Conservation (phyloP, 805 yeast genomes). For the Maudiozyma turicensis region DNA sequence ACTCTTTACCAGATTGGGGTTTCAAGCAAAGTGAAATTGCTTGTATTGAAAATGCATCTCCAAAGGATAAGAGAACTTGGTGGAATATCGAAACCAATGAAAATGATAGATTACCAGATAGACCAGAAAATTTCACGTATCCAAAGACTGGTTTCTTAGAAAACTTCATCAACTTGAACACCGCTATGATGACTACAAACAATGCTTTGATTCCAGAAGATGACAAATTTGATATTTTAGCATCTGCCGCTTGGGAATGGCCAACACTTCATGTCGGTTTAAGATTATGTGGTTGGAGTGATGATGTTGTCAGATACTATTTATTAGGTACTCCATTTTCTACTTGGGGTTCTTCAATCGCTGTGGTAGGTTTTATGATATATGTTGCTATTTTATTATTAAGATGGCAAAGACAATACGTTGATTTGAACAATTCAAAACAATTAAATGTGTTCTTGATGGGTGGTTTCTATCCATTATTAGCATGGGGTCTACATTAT, state of each 20-base stretch:
- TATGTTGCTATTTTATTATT: constrained; percentile 39
- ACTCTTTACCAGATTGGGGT: constrained; percentile 71
- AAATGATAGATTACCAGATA: constrained; percentile 54
- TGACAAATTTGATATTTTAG: constrained; percentile 62
- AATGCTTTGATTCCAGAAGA: constrained; percentile 72
- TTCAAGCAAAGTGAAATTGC: constrained; percentile 75
- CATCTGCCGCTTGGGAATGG: constrained; percentile 85
- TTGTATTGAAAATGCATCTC: constrained; percentile 51
- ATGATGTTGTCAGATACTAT: constrained; percentile 53
- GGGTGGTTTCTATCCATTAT: constrained; percentile 70
- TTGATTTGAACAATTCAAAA: constrained; percentile 43
- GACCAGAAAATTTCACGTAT: constrained; percentile 29
- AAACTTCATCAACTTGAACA: constrained; percentile 64
- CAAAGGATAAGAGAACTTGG: constrained; percentile 79
- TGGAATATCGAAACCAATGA: constrained; percentile 73
- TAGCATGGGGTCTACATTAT: constrained; percentile 75
- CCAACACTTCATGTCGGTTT: constrained; percentile 68
- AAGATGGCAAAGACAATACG: constrained; percentile 78
- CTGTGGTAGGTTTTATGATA: constrained; percentile 46
- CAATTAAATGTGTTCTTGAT: constrained; percentile 46
- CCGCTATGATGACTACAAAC: constrained; percentile 92
- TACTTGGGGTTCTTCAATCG: constrained; percentile 64
- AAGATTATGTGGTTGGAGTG: constrained; percentile 71
- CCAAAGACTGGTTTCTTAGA: constrained; percentile 73
- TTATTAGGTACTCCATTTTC: constrained; percentile 70